Evolutionary conservation across 495 filamentous ascomycete genomes (phyloP).

Genomic region (Penicillium lividum): DNA sequence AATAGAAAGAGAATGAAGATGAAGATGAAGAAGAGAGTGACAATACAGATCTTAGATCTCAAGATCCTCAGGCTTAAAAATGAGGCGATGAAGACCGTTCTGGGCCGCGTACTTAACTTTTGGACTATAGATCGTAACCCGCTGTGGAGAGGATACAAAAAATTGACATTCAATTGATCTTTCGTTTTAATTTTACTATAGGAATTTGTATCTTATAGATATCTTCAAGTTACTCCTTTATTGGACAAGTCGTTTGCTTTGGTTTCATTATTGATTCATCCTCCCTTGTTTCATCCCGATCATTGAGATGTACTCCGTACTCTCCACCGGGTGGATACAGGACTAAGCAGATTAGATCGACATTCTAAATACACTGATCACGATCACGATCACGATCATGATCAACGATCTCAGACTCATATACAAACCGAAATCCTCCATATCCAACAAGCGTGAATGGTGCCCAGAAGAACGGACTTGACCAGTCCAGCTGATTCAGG

Average conservation of each 20-base stretch:
- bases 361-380: not conserved
- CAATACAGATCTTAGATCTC: not conserved
- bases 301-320: not conserved
- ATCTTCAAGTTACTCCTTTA: not conserved
- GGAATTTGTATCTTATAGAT: not conserved
- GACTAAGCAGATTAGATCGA: not conserved
- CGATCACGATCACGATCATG: no score
- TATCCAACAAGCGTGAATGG: slow-evolving; percentile 30
- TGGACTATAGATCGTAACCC: not conserved
- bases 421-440: slow-evolving; percentile 36
- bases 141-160: slow-evolving; percentile 1
- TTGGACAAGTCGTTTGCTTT: slow-evolving; percentile 19
- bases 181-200: no score
- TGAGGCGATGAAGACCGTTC: slow-evolving; percentile 12
- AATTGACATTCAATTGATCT: not conserved
- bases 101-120: not conserved
- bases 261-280: slow-evolving; percentile 24
- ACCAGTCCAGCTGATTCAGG: slow-evolving; percentile 28
- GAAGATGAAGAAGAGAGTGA: not conserved
- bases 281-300: slow-evolving; percentile 28
- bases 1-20: not conserved
- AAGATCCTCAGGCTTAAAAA: slow-evolving; percentile 16
- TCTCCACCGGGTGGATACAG: not conserved
- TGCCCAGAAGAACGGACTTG: slow-evolving; percentile 32
- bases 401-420: not conserved